Evolutionary conservation across 768 basidiomycete species (phyloP), one percentile per base, ranked within the genome.

Genomic region (Melanogaster broomeanus): DNA sequence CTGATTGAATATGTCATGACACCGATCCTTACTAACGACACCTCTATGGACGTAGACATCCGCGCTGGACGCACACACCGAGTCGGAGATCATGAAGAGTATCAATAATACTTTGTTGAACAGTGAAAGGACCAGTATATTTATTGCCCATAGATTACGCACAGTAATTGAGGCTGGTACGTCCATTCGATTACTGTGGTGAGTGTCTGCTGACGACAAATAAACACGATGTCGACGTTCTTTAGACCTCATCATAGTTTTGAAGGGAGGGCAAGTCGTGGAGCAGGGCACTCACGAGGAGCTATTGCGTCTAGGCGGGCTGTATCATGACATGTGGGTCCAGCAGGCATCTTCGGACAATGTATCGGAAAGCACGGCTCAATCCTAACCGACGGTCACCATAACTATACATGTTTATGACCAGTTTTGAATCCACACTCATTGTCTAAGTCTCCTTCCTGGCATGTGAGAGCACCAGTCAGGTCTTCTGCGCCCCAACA

Each of bases 251-350:
- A 98, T 98, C 67, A 90, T 99, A 42, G 95, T 98, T 12, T 79
- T 99, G 44, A 85, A 82, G 63, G 90, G 94, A n/a, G 97, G 97
- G 0, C 70, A 81, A 45, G 91, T 98, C 3, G 86, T 87, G 6
- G 97, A 99, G 68, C 83, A 96, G 68, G 97, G 97, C 11, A 93
- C 91, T 0, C 97, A 98, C 65, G 88, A 93, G 33, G 85, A 92
- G 65, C 74, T 98, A 16, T 72, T 98, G 68, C 80, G 75, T 21
- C 69, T 69, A 13, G 82, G 81, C 13, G 88, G 90, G 2, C 63
- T 93, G 51, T 93, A 93, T 66, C 72, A 82, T 53, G 79, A 82
- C 54, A 90, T 93, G 89, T 93, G 91, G 91, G 70, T 80, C 42
- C 81, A 88, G 63, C 90, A 93, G 61, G 82, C 81, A 3, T 68